Evolutionary conservation across 2,329 filamentous ascomycete genomes (phyloP).

Genomic region (Beauveria rudraprayagi): DNA sequence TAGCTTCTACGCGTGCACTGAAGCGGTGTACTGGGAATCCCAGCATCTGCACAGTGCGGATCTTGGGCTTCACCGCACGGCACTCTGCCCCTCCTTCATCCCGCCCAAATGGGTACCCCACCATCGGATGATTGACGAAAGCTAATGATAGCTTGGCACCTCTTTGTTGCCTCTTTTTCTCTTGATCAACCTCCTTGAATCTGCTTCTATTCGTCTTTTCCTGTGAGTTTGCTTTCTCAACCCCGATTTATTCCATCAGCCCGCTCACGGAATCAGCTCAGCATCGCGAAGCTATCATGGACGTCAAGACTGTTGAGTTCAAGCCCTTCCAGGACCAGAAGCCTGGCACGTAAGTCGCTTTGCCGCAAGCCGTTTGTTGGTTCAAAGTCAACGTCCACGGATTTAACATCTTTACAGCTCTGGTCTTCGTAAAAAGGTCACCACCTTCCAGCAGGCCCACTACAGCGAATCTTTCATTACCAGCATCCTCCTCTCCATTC

Average conservation of each 20-base stretch:
- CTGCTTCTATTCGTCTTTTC: conserved; percentile 6
- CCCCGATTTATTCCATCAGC: not conserved
- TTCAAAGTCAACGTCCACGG: not conserved
- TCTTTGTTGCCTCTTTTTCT: conserved; percentile 12
- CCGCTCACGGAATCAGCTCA: conserved; percentile 4
- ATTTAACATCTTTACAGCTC: conserved; percentile 50
- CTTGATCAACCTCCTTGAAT: conserved; percentile 15
- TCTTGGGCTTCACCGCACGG: conserved; percentile 3
- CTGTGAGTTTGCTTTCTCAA: not conserved
- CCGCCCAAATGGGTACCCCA: conserved; percentile 7
- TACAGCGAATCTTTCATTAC: conserved; percentile 96
- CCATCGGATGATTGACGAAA: conserved; percentile 8
- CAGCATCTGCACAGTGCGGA: conserved; percentile 6
- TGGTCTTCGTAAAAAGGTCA: conserved; percentile 97
- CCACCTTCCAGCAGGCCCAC: conserved; percentile 88
- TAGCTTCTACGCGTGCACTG: conserved; percentile 6
- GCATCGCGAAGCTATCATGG: conserved; percentile 46
- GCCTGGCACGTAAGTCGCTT: conserved; percentile 82
- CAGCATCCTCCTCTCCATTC: conserved; percentile 91
- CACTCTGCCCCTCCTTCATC: conserved; percentile 6
- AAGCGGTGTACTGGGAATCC: not conserved
- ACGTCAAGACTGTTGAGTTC: conserved; percentile 68
- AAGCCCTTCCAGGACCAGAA: conserved; percentile 93
- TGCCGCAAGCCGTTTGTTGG: not conserved
- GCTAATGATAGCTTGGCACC: conserved; percentile 10